These are phyloP conservation scores for Myriosclerotinia scirpicola DNA, from an alignment of 2,329 filamentous ascomycete genomes.

Conservation along the genomic window DNA sequence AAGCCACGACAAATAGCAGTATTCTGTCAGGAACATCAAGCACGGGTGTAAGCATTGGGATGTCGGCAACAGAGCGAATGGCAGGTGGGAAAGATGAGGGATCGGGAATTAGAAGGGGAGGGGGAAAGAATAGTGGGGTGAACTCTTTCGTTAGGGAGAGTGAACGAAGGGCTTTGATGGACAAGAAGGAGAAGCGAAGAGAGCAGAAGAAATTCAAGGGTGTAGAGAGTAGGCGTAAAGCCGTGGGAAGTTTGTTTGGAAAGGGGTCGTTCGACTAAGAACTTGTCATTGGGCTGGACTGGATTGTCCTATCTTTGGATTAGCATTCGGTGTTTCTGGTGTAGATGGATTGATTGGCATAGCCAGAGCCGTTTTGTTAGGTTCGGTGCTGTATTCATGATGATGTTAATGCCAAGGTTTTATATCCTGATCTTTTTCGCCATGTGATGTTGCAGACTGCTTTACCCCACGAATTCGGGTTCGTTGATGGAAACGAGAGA, in stretches of 20 bases:
- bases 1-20: conserved; percentile 66
- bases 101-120: conserved; percentile 58
- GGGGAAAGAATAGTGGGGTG: conserved; percentile 60
- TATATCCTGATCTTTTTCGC: conserved; percentile 1
- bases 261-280: conserved; percentile 51
- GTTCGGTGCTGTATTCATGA: neutral
- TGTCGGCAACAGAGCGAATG: conserved; percentile 37
- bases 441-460: conserved; percentile 8
- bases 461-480: neutral
- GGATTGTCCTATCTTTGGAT: conserved; percentile 8
- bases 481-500: neutral
- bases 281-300: conserved; percentile 1
- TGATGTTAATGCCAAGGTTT: conserved; percentile 16
- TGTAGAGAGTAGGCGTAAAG: conserved; percentile 55
- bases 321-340: conserved; percentile 18
- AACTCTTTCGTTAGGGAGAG: conserved; percentile 61
- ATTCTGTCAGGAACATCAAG: conserved; percentile 39
- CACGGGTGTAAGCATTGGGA: conserved; percentile 35
- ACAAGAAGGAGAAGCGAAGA: conserved; percentile 57
- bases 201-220: conserved; percentile 59
- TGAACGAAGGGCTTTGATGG: conserved; percentile 55
- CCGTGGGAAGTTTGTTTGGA: conserved; percentile 59
- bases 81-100: conserved; percentile 46
- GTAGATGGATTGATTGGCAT: conserved; percentile 4
- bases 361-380: neutral